Base-by-base conservation (phyloP, 2,329 filamentous ascomycete genomes). In the Hypoxylon rubiginosum region DNA sequence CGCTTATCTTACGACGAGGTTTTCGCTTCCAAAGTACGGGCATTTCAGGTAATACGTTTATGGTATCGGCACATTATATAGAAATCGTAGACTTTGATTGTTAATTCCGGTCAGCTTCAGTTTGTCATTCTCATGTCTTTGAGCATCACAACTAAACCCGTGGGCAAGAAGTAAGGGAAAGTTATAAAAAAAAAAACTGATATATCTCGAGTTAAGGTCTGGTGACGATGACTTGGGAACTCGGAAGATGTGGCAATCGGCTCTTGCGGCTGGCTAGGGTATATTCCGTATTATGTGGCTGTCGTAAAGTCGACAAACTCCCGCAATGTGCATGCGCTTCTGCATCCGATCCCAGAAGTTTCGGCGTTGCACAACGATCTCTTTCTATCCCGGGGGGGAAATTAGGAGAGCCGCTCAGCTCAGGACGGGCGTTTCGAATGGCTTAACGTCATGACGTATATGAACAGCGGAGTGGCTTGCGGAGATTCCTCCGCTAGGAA, bases 1-100 rank as follows among this genome's bases (percentile, higher is more conserved):
- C 67, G 64, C 64, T 67, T 69, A 69, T 69, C 67, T 69, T 5
- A 54, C 26, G 32, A 59, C 64, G 60, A 60, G 64, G 2, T 39
- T 17, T 48, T 67, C 63, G 64, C 41, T 64, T 64, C 54, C 58
- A 67, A 41, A 49, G 58, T 54, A 21, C 32, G 19, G 36, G 17
- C 41, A 10, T 53, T 34, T 5, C 32, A 26, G 46, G 30, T 21
- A 46, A n/a, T 32, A 28, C 8, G 3, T 43, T 43, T 39, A 11
- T 19, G 39, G 3, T 21, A 24, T 24, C 21, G 21, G 21, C 21
- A 10, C 13, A 43, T 43, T 21, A 21, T 8, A 21, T 17, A 4
- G 5, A 39, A 39, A 1, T 39, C 15, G 34, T 5, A 39, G 15
- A n/a, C 10, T 4, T 36, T 36, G 34, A 39, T n/a, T n/a, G 15